A percentile compares a stretch with the other conserved stretches of the same genome.
phyloP scores from a whole-genome alignment of 2,329 filamentous ascomycete species.

The Purpureocillium lavendulum region DNA sequence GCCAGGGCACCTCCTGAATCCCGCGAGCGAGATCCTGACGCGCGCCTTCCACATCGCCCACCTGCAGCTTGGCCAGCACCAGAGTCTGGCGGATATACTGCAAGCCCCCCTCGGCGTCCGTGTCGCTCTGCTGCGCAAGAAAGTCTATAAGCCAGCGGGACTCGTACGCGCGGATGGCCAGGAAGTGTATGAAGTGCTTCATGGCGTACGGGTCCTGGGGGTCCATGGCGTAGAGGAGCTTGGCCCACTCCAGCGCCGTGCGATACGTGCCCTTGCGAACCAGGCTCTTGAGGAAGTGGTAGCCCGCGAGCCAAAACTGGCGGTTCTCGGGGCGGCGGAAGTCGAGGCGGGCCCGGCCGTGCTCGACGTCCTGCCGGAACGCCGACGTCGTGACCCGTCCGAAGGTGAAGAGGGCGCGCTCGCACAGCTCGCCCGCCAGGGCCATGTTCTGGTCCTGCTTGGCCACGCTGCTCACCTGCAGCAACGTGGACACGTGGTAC shows the following conservation, averaged over 20 bases:
- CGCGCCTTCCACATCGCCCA: constrained; percentile 57
- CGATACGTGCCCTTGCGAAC: constrained; percentile 88
- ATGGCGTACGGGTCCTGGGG: constrained; percentile 77
- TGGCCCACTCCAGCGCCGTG: constrained; percentile 90
- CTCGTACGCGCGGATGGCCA: constrained; percentile 75
- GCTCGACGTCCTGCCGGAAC: constrained; percentile 67
- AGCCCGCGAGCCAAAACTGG: constrained; percentile 85
- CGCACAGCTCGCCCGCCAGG: constrained; percentile 76
- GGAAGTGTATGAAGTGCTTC: constrained; percentile 70
- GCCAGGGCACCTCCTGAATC: constrained; percentile 72
- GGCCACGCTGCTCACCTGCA: constrained; percentile 87
- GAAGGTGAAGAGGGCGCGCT: constrained; percentile 86
- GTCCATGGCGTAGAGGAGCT: constrained; percentile 69
- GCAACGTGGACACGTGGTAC: constrained; percentile 88
- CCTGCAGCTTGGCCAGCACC: constrained; percentile 66
- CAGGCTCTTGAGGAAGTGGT: constrained; percentile 80
- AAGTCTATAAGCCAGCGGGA: constrained; percentile 69
- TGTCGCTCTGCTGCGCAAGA: constrained; percentile 34
- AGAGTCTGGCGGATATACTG: constrained; percentile 70
- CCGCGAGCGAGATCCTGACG: constrained; percentile 56
- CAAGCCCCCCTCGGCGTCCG: constrained; percentile 31
- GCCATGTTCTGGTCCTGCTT: constrained; percentile 87
- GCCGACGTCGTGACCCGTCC: constrained; percentile 80
- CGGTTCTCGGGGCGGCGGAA: constrained; percentile 80
- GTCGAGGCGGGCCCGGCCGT: constrained; percentile 72